Evolutionary conservation across 805 yeast genomes (phyloP).

Genomic region (Pichia kluyveri): DNA sequence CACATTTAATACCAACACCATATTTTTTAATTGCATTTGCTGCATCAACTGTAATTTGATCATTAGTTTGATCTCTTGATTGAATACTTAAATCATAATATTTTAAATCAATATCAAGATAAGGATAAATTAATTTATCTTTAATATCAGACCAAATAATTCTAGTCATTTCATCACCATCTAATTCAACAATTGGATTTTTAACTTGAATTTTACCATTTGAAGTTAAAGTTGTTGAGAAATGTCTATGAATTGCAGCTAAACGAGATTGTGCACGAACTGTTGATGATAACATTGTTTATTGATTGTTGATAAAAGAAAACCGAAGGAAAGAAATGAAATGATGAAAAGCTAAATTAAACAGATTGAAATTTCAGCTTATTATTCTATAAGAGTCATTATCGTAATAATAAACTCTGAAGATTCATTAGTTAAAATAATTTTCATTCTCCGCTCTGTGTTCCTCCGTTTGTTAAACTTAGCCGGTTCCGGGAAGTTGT

Average conservation of each 20-base stretch:
- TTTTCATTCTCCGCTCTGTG: no score
- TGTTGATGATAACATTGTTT: slow-evolving; percentile 2
- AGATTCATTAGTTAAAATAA: no score
- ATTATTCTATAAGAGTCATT: no score
- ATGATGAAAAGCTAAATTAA: no score
- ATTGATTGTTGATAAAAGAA: neutral
- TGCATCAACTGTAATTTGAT: slow-evolving; percentile 67
- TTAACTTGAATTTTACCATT: slow-evolving; percentile 57
- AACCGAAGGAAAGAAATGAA: neutral
- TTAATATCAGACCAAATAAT: slow-evolving; percentile 75
- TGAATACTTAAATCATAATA: slow-evolving; percentile 67
- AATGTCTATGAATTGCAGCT: slow-evolving; percentile 13
- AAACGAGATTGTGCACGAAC: slow-evolving; percentile 7
- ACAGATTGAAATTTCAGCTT: no score
- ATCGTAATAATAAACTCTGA: no score
- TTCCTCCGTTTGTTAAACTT: no score
- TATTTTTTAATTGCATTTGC: slow-evolving; percentile 66
- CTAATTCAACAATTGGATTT: slow-evolving; percentile 68
- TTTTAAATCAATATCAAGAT: slow-evolving; percentile 62
- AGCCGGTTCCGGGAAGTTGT: no score
- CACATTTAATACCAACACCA: slow-evolving; percentile 80
- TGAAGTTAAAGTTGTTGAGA: slow-evolving; percentile 13
- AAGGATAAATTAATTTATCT: slow-evolving; percentile 57
- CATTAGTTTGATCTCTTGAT: slow-evolving; percentile 62
- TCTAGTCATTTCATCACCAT: slow-evolving; percentile 84